phyloP scores from a whole-genome alignment of 345 rosid species.

The Gossypium stocksii region DNA sequence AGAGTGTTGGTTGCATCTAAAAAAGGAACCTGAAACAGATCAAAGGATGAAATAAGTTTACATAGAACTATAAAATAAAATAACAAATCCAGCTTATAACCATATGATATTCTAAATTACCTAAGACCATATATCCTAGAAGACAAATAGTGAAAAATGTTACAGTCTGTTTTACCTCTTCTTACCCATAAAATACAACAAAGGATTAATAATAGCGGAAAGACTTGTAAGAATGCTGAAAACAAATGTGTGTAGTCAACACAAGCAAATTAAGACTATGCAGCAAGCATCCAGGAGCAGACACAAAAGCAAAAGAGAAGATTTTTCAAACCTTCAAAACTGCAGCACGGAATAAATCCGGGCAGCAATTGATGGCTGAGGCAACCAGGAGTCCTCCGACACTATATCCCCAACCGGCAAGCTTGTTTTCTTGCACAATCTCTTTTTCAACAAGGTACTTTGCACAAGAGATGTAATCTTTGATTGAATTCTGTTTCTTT shows the following conservation, averaged over 20 bases:
- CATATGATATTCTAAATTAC: neutral
- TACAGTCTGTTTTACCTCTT: neutral
- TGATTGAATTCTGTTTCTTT: slow-evolving; percentile 66
- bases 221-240: neutral
- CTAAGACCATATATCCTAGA: neutral
- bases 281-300: neutral
- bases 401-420: slow-evolving; percentile 92
- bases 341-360: slow-evolving; percentile 71
- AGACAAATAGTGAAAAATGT: neutral
- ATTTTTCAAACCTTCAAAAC: slow-evolving; percentile 58
- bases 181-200: no score
- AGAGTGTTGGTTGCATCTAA: slow-evolving; percentile 85
- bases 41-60: slow-evolving; percentile 5
- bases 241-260: neutral
- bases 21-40: slow-evolving; percentile 69
- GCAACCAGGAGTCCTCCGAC: slow-evolving; percentile 94
- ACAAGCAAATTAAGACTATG: neutral
- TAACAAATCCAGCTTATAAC: neutral
- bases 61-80: neutral
- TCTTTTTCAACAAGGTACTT: slow-evolving; percentile 60
- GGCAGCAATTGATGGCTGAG: slow-evolving; percentile 73
- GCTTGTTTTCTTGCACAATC: slow-evolving; percentile 65
- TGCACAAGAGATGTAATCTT: slow-evolving; percentile 76
- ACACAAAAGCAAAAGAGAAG: neutral
- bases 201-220: neutral